phyloP scores from a whole-genome alignment of 306 rosid genomes.

The Calophaca sinica region DNA sequence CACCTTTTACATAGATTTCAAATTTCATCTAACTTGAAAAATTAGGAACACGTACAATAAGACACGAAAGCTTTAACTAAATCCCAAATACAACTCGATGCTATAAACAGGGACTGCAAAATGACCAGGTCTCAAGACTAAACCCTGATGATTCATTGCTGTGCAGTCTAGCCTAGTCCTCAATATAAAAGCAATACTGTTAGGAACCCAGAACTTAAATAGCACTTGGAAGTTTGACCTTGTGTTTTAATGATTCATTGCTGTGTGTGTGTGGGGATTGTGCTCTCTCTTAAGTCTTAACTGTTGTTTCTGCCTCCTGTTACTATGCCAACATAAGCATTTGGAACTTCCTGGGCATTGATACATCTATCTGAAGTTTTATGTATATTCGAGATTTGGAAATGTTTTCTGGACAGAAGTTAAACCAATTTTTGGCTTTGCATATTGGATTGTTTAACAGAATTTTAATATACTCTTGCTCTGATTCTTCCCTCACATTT shows the following conservation, averaged over 20 bases:
- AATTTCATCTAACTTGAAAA: background rate
- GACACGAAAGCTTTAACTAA: background rate
- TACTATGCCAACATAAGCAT: background rate
- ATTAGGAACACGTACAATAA: background rate
- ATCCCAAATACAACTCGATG: background rate
- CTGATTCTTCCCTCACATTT: background rate
- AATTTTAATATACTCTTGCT: background rate
- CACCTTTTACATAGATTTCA: background rate
- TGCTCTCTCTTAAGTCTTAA: background rate
- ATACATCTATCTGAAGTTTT: background rate
- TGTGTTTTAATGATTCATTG: background rate
- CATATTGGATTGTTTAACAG: background rate
- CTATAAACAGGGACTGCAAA: background rate
- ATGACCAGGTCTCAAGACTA: background rate
- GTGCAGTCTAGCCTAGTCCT: background rate
- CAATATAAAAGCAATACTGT: background rate
- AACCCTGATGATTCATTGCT: background rate
- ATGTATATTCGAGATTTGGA: background rate
- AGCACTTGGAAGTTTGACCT: background rate
- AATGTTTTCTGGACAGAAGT: background rate
- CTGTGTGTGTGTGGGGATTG: too few species aligned
- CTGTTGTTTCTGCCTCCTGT: background rate
- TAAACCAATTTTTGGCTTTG: conserved; percentile 1
- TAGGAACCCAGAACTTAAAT: background rate
- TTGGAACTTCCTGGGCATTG: background rate